Base-by-base conservation (phyloP, 2,329 filamentous ascomycete genomes). In the Ustilaginoidea virens region DNA sequence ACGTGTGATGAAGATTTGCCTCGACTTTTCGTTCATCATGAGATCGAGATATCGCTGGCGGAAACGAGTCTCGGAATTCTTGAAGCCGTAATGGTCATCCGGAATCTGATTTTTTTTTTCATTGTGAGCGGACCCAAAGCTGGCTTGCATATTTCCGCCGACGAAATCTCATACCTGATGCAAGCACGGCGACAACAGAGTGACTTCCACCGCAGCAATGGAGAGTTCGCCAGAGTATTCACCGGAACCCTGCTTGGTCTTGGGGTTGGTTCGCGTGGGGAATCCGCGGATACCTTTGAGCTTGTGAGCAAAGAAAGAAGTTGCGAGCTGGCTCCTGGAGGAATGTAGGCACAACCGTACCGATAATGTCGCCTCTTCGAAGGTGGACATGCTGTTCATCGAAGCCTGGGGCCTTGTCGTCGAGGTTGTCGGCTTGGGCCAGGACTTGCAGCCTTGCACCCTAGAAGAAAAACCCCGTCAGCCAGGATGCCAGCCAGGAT, bases 21-120 rank as follows among this genome's bases (percentile, higher is more conserved):
- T 74, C 25, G 80, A 82, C 37, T 67, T 67, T 47, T 92, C 80
- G 58, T 98, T 94, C 78, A 96, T 92, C 57, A 98, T 90, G 43
- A 98, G 64, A 55, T 98, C 90, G 29, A 98, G 73, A 54, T 93
- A 92, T 35, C 87, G 73, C 61, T 93, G 81, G 44, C 92, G 80
- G 68, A 83, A 86, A 36, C 90, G 74, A 56, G 86, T 80, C 58
- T 98, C 90, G 49, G 85, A 73, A 52, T 96, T 86, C 66, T 92
- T 87, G 65, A 96, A 85, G 37, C 87, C 87, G 51, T 83, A 94
- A 58, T 87, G 78, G 55, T 90, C 83, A 36, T 80, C 78, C 32
- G 90, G 90, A 41, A 57, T 51, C 46, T 49, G 17, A 11, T 20
- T 11, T 11, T 11, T 11, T 11, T 11, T 11, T 11, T 11, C 19